These are phyloP conservation scores for Leccinum griseonigrum DNA, from an alignment of 1,284 basidiomycete species.

Conservation along the genomic window DNA sequence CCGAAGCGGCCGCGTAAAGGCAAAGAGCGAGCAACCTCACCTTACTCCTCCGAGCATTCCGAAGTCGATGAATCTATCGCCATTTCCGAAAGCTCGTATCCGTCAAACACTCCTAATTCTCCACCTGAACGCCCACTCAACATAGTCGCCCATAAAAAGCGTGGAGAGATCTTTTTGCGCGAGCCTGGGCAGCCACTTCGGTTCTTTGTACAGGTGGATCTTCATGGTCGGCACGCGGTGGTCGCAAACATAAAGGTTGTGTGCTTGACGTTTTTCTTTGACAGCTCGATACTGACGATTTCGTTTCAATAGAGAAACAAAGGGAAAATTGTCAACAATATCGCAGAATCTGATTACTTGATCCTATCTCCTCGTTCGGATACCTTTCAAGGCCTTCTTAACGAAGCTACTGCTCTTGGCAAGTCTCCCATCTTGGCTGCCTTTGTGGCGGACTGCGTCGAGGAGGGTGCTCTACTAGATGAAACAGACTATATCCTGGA, in stretches of 20 bases:
- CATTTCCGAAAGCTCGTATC: slow-evolving; percentile 11
- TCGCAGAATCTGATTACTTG: slow-evolving; percentile 54
- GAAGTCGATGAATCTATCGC: slow-evolving; percentile 14
- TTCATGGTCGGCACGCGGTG: slow-evolving; percentile 45
- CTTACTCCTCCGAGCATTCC: slow-evolving; percentile 21
- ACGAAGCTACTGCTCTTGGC: slow-evolving; percentile 34
- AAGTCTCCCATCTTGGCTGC: slow-evolving; percentile 44
- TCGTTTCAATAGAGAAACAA: slow-evolving; percentile 51
- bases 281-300: slow-evolving; percentile 2
- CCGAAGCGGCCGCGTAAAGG: slow-evolving; percentile 29
- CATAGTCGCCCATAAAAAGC: slow-evolving; percentile 19
- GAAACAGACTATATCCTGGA: slow-evolving; percentile 36
- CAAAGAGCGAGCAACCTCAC: slow-evolving; percentile 22
- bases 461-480: slow-evolving; percentile 44
- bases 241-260: slow-evolving; percentile 56
- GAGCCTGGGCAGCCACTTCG: slow-evolving; percentile 36
- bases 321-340: slow-evolving; percentile 51
- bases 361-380: slow-evolving; percentile 51
- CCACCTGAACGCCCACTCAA: slow-evolving; percentile 12
- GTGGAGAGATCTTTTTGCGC: slow-evolving; percentile 29
- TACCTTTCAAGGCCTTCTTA: slow-evolving; percentile 47
- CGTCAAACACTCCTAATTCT: slow-evolving; percentile 14
- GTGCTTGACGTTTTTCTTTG: not conserved
- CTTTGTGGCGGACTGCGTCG: slow-evolving; percentile 57
- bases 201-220: slow-evolving; percentile 61